Evolutionary conservation across 495 filamentous ascomycete species (phyloP), one percentile per base, ranked within the genome.

Genomic region (Penicillium canescens): DNA sequence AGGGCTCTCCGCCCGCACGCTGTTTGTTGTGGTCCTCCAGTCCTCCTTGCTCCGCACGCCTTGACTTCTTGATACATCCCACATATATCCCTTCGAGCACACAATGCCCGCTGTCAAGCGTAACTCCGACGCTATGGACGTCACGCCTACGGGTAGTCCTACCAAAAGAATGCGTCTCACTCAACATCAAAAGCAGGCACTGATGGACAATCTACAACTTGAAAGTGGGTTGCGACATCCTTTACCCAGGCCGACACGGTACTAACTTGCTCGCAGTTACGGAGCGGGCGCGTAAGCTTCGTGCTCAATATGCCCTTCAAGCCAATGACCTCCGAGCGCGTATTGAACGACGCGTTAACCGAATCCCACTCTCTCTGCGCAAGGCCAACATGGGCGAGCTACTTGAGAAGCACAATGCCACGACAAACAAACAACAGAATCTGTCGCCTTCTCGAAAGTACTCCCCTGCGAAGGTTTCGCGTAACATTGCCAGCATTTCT

Each of bases 271-370:
- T 5, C 40, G 11, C 59, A 98, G 94, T 98, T 56, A 93, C 90
- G 24, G 91, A 96, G 73, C 86, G 94, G 59, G 91, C 90, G 34
- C 83, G 94, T 48, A 95, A 94, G 70, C 83, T 98, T 23, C 87
- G 92, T 56, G 86, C 92, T 4, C 92, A 95, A 70, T 96, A 95
- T 75, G 86, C 86, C 31, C 78, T 95, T 33, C 92, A 96, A 69
- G 87, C 90, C 11, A 86, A 90, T 65, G 88, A 88, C 54, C 80
- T 98, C 11, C 82, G 86, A 38, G 84, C 91, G 42, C 87, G 94
- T 37, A 86, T 99, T 26, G 93, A 98, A 74, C 88, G 96, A 70
- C 90, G 94, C 67, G 81, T 99, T 70, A 96, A 97, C 65, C 89
- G 94, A 41, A 92, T 99, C 41, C 94, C 94, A 7, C 77, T 82